phyloP scores from a whole-genome alignment of 2,329 filamentous ascomycete genomes.

The Scedosporium dehoogii region DNA sequence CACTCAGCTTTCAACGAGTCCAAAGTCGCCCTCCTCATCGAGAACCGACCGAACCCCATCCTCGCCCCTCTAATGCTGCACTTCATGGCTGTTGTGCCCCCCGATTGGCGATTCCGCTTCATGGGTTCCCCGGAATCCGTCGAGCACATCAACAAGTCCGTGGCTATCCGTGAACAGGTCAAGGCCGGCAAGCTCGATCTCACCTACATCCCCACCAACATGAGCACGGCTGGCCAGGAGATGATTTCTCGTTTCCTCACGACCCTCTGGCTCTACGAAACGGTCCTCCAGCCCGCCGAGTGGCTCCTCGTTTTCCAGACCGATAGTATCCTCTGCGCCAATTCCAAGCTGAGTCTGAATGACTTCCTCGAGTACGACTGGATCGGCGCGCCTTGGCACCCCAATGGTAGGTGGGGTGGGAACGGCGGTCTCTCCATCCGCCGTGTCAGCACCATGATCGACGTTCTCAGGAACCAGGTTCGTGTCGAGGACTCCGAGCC shows the following conservation, averaged over 20 bases:
- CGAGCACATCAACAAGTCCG: conserved; percentile 29
- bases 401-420: conserved; percentile 31
- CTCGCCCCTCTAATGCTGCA: conserved; percentile 45
- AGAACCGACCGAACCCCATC: conserved; percentile 37
- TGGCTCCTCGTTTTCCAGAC: conserved; percentile 45
- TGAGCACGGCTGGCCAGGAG: conserved; percentile 40
- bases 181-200: conserved; percentile 37
- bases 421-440: conserved; percentile 44
- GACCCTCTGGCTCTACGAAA: conserved; percentile 40
- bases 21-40: conserved; percentile 46
- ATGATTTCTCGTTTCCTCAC: conserved; percentile 44
- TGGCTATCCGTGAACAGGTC: conserved; percentile 34
- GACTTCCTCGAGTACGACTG: conserved; percentile 43
- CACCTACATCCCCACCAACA: conserved; percentile 39
- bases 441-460: conserved; percentile 40
- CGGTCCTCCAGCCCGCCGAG: conserved; percentile 36
- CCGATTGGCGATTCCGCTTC: conserved; percentile 48
- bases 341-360: conserved; percentile 34
- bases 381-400: conserved; percentile 41
- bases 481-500: conserved; percentile 33
- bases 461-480: conserved; percentile 38
- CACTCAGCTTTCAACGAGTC: conserved; percentile 32
- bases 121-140: conserved; percentile 40
- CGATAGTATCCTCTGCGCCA: conserved; percentile 47
- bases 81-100: conserved; percentile 45